Conservation (phyloP, 345 rosid genomes). For the Citrus maxima region DNA sequence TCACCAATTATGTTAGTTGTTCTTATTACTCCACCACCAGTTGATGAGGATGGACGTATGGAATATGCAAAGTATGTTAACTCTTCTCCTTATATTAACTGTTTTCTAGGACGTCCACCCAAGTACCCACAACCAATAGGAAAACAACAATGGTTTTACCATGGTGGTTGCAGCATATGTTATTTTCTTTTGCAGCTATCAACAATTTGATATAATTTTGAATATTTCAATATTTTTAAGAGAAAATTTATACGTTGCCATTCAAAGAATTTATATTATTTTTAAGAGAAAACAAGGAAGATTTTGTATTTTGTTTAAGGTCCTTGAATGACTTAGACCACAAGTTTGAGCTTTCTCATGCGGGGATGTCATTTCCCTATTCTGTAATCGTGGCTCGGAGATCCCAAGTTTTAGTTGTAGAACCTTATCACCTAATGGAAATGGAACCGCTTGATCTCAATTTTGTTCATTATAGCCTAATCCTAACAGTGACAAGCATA, state of each 20-base stretch:
- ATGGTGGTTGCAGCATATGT: not conserved
- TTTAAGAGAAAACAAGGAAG: too few species aligned
- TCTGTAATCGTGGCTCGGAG: not conserved
- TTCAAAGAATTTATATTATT: too few species aligned
- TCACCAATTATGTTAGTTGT: slow-evolving; percentile 67
- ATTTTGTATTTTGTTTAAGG: not conserved
- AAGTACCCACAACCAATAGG: not conserved
- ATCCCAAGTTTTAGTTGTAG: not conserved
- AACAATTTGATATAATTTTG: not conserved
- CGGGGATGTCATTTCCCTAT: not conserved
- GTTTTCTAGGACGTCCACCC: not conserved
- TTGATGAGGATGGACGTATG: slow-evolving; percentile 64
- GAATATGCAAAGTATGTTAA: slow-evolving; percentile 55
- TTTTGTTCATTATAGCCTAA: not conserved
- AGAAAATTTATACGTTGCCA: too few species aligned
- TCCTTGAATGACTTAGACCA: too few species aligned
- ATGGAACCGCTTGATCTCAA: not conserved
- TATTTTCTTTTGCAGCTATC: not conserved
- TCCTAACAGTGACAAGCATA: not conserved
- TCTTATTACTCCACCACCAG: slow-evolving; percentile 86
- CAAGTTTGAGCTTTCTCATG: not conserved
- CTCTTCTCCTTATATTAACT: slow-evolving; percentile 1
- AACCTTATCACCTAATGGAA: not conserved
- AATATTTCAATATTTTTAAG: not conserved
- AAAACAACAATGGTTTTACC: not conserved